Evolutionary conservation across 169 alveolate species (phyloP).

Genomic region (Theileria equi): DNA sequence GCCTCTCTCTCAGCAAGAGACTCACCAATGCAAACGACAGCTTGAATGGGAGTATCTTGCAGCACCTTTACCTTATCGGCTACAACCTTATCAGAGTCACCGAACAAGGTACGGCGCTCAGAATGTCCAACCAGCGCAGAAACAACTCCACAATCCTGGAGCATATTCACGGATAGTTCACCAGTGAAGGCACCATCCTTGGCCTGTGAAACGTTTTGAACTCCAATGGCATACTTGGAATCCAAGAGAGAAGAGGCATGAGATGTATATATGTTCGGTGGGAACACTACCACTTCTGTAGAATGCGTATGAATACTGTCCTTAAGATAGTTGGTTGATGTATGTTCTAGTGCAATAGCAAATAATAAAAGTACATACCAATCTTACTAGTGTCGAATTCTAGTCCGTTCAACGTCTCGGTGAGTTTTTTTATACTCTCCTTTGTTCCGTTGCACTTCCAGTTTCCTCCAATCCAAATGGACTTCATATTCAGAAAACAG

Average conservation of each 20-base stretch:
- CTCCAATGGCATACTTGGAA: conserved; percentile 70
- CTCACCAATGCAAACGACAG: conserved; percentile 96
- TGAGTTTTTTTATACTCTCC: conserved; percentile 18
- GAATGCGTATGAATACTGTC: neutral
- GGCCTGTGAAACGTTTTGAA: conserved; percentile 89
- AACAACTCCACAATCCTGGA: conserved; percentile 86
- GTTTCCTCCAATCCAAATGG: conserved; percentile 67
- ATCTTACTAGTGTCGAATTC: conserved; percentile 4
- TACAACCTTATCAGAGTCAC: conserved; percentile 91
- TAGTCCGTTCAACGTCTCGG: conserved; percentile 1
- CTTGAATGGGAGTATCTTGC: conserved; percentile 80
- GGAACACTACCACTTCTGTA: conserved; percentile 62
- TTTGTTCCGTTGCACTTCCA: conserved; percentile 64
- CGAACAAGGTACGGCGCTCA: conserved; percentile 93
- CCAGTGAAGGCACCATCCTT: conserved; percentile 98
- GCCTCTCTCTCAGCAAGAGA: conserved; percentile 90
- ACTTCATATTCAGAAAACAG: too few relatives aligned
- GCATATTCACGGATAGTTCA: conserved; percentile 91
- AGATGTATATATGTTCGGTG: conserved; percentile 19
- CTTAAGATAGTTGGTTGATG: neutral
- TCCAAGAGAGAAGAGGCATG: conserved; percentile 9
- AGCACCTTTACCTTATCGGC: conserved; percentile 90
- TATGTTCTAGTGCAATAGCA: neutral
- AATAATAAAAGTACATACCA: conserved; percentile 18
- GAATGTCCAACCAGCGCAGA: conserved; percentile 98